Conservation (phyloP, 441 rosid genomes). For the Adansonia madagascariensis region DNA sequence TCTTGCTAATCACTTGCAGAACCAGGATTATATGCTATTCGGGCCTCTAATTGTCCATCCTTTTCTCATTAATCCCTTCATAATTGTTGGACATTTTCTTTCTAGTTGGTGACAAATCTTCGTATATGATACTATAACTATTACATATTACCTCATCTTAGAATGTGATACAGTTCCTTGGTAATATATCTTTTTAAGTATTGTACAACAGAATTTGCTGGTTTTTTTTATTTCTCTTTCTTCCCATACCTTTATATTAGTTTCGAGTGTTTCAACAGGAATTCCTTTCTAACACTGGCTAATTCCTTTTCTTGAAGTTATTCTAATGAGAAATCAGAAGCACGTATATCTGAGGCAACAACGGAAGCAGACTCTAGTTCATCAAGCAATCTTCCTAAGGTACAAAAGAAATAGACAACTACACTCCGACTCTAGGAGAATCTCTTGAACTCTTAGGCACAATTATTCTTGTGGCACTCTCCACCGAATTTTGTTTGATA, state of each 20-base stretch:
- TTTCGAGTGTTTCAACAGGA: neutral
- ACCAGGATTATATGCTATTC: slow-evolving; percentile 2
- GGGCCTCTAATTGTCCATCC: neutral
- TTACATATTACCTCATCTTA: neutral
- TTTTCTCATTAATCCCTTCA: neutral
- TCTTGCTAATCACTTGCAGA: neutral
- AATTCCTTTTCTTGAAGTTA: slow-evolving; percentile 47
- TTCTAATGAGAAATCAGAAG: slow-evolving; percentile 83
- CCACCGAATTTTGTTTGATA: neutral
- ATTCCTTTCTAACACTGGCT: slow-evolving; percentile 5
- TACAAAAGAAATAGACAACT: slow-evolving; percentile 17
- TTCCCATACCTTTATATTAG: neutral
- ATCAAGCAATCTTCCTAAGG: slow-evolving; percentile 45
- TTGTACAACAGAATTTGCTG: neutral
- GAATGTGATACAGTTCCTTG: neutral
- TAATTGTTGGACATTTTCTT: neutral
- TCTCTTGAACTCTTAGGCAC: neutral
- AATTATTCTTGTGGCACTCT: neutral
- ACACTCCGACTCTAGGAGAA: neutral
- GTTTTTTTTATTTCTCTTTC: neutral
- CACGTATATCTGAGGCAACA: slow-evolving; percentile 45
- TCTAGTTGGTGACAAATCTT: neutral
- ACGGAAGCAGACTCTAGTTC: slow-evolving; percentile 48
- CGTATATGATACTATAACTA: neutral
- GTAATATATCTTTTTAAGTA: neutral